A percentile compares a stretch with the other conserved stretches of the same genome.
Conservation (phyloP, 305 asterid species). For the Euphrasia arctica region DNA sequence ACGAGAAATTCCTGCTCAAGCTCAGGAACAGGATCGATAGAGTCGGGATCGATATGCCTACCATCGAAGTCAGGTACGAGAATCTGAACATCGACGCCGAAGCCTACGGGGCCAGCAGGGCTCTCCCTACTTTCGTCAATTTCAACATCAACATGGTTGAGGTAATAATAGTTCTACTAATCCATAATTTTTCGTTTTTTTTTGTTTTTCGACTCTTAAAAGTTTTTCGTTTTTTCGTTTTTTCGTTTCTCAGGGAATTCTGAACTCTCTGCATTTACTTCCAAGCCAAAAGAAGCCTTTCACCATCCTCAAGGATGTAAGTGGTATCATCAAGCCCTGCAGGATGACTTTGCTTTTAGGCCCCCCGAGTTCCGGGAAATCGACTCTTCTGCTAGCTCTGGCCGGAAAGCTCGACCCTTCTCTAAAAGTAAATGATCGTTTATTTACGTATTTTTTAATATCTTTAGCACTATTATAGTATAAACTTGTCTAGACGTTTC, state of each 20-base stretch:
- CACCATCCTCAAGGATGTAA: conserved; percentile 6
- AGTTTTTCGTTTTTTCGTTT: background rate
- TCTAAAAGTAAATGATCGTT: background rate
- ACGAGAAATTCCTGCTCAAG: conserved; percentile 7
- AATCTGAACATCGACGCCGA: conserved; percentile 50
- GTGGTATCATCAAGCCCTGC: conserved; percentile 11
- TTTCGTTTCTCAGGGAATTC: background rate
- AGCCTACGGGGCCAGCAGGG: conserved; percentile 49
- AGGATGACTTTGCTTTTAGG: conserved; percentile 10
- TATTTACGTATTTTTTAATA: background rate
- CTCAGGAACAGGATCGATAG: conserved; percentile 4
- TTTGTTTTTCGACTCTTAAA: too few relatives aligned
- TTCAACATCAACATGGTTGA: conserved; percentile 33
- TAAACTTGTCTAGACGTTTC: too few relatives aligned
- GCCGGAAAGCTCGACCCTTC: background rate
- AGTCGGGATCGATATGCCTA: conserved; percentile 58
- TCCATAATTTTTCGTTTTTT: too few relatives aligned
- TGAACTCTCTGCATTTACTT: conserved; percentile 1
- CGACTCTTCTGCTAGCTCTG: conserved; percentile 3
- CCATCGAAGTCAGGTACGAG: conserved; percentile 62
- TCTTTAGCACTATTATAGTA: background rate
- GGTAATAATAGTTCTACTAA: conserved; percentile 30
- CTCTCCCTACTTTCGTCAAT: conserved; percentile 11
- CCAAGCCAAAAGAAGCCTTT: conserved; percentile 8
- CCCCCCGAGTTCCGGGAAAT: conserved; percentile 8